Base-by-base conservation (phyloP, 768 basidiomycete genomes). In the Serendipita vermifera region DNA sequence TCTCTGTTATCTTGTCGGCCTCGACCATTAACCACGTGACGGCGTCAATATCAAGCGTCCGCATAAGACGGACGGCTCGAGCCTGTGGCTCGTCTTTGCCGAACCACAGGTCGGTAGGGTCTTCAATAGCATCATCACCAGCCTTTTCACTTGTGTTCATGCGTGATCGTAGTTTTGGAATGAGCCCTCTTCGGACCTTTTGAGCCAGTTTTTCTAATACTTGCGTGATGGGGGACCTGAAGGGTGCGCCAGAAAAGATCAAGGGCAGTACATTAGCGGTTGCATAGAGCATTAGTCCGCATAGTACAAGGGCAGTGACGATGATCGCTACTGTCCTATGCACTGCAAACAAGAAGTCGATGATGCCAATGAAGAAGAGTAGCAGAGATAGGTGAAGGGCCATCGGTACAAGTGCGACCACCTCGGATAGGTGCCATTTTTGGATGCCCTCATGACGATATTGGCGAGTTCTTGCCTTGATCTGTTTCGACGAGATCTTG, bases 341-440 rank as follows among this genome's bases (percentile, higher is more conserved):
- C 13, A 64, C 35, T n/a, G 41, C 35, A 56, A 57, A 61, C 0
- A 64, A 39, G 5, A 62, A 56, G 13, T 61, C 48, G 20, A 60
- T 26, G 5, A 65, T 31, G 1, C 64, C 64, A 2, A 58, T 53
- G 11, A 64, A 33, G 59, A 65, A 65, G 5, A 62, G 58, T 2
- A 55, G 33, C 33, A 64, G 58, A 11, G 62, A 55, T 9, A 59
- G 5, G 22, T 65, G 63, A 1, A 65, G 58, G 13, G 62, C 55
- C 20, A 61, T 20, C 3, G 66, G 65, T 2, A 66, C 56, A 4
- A 58, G 22, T 2, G 59, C 58, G 48, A 65, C 57, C n/a, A 65
- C 62, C 29, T 60, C 62, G 15, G 60, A 57, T 4, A 66, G 59
- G 15, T 57, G 41, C 65, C 64, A 66, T 3, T 46, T 32, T 15